Percentiles rank a stretch among this genome's conserved stretches.
Evolutionary conservation across 257 asterid species (phyloP).

Genomic region (Solanum appendiculatum): DNA sequence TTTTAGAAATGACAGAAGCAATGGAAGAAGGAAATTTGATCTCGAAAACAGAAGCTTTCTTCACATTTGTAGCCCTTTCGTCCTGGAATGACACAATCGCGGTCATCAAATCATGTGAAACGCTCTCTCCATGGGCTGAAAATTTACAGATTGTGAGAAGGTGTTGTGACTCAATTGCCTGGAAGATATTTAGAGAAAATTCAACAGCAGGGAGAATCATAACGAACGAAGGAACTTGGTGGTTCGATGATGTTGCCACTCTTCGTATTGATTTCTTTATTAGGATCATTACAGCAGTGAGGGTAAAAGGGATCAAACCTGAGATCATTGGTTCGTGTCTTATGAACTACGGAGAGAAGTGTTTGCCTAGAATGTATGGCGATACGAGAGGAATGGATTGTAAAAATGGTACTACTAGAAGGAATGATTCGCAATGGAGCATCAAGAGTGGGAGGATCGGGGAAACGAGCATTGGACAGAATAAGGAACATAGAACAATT

Average conservation of each 20-base stretch:
- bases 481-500: slow-evolving; percentile 41
- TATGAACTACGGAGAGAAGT: slow-evolving; percentile 44
- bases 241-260: slow-evolving; percentile 55
- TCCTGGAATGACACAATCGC: slow-evolving; percentile 66
- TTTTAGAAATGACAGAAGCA: slow-evolving; percentile 73
- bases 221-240: slow-evolving; percentile 35
- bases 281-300: slow-evolving; percentile 54
- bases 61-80: slow-evolving; percentile 69
- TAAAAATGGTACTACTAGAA: neutral
- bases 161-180: slow-evolving; percentile 64
- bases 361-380: slow-evolving; percentile 40
- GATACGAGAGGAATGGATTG: slow-evolving; percentile 16
- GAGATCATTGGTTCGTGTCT: slow-evolving; percentile 58
- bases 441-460: slow-evolving; percentile 35
- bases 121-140: slow-evolving; percentile 77
- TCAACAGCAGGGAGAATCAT: slow-evolving; percentile 16
- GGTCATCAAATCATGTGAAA: slow-evolving; percentile 57
- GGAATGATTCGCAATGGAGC: slow-evolving; percentile 49
- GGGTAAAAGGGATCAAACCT: slow-evolving; percentile 43
- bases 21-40: slow-evolving; percentile 79
- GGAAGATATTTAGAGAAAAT: slow-evolving; percentile 44
- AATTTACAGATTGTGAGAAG: slow-evolving; percentile 80
- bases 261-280: slow-evolving; percentile 61
- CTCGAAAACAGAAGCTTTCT: slow-evolving; percentile 66
- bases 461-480: slow-evolving; percentile 24